These are phyloP conservation scores for Canariomyces notabilis DNA, from an alignment of 2,329 filamentous ascomycete genomes.

Conservation along the genomic window DNA sequence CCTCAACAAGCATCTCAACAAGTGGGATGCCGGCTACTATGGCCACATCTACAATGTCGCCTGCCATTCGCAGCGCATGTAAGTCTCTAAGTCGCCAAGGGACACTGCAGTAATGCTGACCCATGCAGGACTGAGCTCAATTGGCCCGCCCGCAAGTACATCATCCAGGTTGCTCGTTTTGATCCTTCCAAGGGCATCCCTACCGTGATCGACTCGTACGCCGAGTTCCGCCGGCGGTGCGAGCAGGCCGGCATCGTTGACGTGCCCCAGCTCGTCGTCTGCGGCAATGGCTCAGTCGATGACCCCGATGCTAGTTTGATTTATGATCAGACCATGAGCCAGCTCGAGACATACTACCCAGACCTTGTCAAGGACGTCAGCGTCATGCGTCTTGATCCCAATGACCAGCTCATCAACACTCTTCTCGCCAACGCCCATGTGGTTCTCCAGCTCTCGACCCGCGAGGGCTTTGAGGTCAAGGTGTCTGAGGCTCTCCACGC, in stretches of 20 bases:
- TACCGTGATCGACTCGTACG: constrained; percentile 70
- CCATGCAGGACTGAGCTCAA: constrained; percentile 44
- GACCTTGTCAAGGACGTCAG: constrained; percentile 62
- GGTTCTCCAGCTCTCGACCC: constrained; percentile 72
- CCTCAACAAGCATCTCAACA: constrained; percentile 67
- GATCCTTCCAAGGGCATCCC: constrained; percentile 80
- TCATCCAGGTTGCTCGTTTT: constrained; percentile 76
- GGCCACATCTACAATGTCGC: constrained; percentile 65
- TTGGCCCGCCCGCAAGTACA: constrained; percentile 63
- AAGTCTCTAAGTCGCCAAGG: constrained; percentile 25
- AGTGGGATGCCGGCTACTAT: constrained; percentile 69
- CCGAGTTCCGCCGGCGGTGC: constrained; percentile 61
- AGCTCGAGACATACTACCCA: constrained; percentile 58
- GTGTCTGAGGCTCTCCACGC: constrained; percentile 79
- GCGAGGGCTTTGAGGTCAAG: constrained; percentile 83
- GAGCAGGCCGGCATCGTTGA: constrained; percentile 47
- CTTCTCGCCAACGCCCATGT: constrained; percentile 68
- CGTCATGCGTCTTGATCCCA: constrained; percentile 70
- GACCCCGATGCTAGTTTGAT: constrained; percentile 71
- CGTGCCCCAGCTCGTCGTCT: constrained; percentile 68
- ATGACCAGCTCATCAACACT: constrained; percentile 74
- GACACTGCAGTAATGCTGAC: background rate
- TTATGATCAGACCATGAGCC: constrained; percentile 65
- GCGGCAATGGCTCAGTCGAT: constrained; percentile 74
- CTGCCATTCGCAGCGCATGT: constrained; percentile 55